These are phyloP conservation scores for Inga laurina DNA, from an alignment of 306 rosid species.

Conservation along the genomic window DNA sequence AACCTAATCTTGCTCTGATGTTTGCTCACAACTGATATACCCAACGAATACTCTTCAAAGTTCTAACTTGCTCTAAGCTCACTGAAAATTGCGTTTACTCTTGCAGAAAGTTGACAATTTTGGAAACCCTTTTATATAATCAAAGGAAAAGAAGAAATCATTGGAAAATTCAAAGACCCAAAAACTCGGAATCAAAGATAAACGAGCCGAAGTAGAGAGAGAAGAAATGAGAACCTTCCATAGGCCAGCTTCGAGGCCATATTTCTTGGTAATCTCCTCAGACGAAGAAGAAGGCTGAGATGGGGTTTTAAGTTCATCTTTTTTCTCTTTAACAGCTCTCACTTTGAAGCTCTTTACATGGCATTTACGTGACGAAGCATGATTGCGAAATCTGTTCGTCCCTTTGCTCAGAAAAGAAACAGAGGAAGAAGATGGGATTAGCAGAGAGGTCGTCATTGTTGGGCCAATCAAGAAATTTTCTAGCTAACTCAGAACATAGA, in stretches of 20 bases:
- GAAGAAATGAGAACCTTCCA: conserved; percentile 75
- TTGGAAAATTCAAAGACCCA: not conserved
- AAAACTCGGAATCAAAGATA: not conserved
- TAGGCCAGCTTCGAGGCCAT: conserved; percentile 92
- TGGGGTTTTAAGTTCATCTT: conserved; percentile 65
- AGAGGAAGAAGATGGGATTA: conserved; percentile 42
- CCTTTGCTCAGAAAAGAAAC: conserved; percentile 40
- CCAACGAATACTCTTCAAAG: not conserved
- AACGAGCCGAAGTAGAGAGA: not conserved
- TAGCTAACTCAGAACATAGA: conserved; percentile 29
- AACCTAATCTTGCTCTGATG: conserved; percentile 10
- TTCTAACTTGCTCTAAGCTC: conserved; percentile 19
- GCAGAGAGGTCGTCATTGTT: conserved; percentile 52
- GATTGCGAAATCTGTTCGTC: conserved; percentile 21
- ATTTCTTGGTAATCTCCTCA: conserved; percentile 79
- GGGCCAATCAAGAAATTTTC: conserved; percentile 12
- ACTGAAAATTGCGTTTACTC: conserved; percentile 5
- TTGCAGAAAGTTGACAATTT: conserved; percentile 10
- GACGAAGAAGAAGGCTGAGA: conserved; percentile 50
- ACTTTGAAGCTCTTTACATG: conserved; percentile 53
- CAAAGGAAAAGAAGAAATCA: conserved; percentile 29
- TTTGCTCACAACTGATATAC: not conserved
- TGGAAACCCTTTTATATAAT: conserved; percentile 21
- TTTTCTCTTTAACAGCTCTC: conserved; percentile 71
- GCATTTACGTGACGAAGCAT: conserved; percentile 35